Conservation (phyloP, 169 alveolate genomes). For the Ichthyophthirius multifiliis region DNA sequence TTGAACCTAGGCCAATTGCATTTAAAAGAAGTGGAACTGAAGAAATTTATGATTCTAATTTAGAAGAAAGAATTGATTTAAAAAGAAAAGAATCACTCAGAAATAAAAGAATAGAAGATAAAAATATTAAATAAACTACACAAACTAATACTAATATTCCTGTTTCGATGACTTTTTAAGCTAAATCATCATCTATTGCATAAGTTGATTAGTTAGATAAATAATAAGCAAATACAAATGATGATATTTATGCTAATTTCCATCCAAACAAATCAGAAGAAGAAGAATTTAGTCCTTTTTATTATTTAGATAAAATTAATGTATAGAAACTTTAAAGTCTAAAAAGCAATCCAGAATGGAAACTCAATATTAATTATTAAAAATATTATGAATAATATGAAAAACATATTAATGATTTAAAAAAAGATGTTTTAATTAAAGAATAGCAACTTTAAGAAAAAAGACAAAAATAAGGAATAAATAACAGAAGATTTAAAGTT, state of each 20-base stretch:
- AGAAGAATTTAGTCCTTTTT: slow-evolving; percentile 43
- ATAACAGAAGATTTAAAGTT: slow-evolving; percentile 29
- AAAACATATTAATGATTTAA: neutral
- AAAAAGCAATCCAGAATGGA: slow-evolving; percentile 36
- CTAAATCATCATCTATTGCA: no score
- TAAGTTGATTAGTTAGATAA: neutral
- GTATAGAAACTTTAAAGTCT: neutral
- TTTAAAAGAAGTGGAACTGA: slow-evolving; percentile 42
- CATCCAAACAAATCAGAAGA: slow-evolving; percentile 14
- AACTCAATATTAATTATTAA: slow-evolving; percentile 19
- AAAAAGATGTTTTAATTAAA: slow-evolving; percentile 12
- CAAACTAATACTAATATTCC: neutral
- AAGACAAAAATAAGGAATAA: slow-evolving; percentile 32
- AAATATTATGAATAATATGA: slow-evolving; percentile 33
- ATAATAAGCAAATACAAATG: neutral
- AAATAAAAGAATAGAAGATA: neutral
- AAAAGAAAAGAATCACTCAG: neutral
- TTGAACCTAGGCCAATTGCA: slow-evolving; percentile 44
- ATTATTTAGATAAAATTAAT: slow-evolving; percentile 17
- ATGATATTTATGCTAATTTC: slow-evolving; percentile 1
- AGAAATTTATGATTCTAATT: slow-evolving; percentile 31
- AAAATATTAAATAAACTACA: neutral
- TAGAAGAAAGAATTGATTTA: slow-evolving; percentile 32
- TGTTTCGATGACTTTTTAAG: no score
- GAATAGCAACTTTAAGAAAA: slow-evolving; percentile 32